phyloP scores from a whole-genome alignment of 75 land plant genomes.

The Chamaecyparis obtusa region DNA sequence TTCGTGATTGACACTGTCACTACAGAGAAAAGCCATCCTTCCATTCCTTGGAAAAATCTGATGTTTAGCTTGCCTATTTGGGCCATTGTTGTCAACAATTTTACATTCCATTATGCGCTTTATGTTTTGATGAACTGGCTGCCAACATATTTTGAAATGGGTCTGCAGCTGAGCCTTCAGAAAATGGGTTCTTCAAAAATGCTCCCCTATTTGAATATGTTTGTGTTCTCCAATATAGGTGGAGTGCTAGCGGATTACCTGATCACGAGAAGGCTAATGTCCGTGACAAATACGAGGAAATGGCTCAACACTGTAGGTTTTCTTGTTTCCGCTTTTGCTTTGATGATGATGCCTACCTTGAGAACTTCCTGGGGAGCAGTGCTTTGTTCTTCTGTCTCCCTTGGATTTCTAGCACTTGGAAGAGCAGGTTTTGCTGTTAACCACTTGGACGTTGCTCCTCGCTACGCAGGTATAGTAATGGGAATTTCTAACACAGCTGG shows the following conservation, averaged over 20 bases:
- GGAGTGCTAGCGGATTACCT: slow-evolving; percentile 77
- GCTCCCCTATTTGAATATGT: slow-evolving; percentile 87
- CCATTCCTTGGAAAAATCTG: slow-evolving; percentile 74
- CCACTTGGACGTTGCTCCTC: slow-evolving; percentile 87
- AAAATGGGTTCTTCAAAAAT: slow-evolving; percentile 83
- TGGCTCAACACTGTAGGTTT: slow-evolving; percentile 72
- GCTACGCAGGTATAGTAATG: slow-evolving; percentile 90
- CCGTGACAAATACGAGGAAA: slow-evolving; percentile 72
- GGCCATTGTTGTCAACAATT: slow-evolving; percentile 91
- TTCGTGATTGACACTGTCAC: slow-evolving; percentile 6
- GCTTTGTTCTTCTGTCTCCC: slow-evolving; percentile 71
- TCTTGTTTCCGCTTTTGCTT: slow-evolving; percentile 53
- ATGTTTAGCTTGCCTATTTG: slow-evolving; percentile 71
- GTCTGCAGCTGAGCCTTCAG: slow-evolving; percentile 65
- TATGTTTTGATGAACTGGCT: slow-evolving; percentile 93
- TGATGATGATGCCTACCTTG: slow-evolving; percentile 61
- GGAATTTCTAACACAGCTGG: slow-evolving; percentile 94
- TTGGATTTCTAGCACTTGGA: slow-evolving; percentile 76
- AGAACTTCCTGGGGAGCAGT: slow-evolving; percentile 62
- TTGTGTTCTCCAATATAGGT: slow-evolving; percentile 84
- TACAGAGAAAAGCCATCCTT: slow-evolving; percentile 13
- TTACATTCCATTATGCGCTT: slow-evolving; percentile 85
- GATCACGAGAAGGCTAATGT: slow-evolving; percentile 50
- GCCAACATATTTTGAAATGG: slow-evolving; percentile 81
- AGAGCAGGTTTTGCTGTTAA: slow-evolving; percentile 93